Evolutionary conservation across 441 rosid genomes (phyloP), one percentile per base, ranked within the genome.

Genomic region (Biscutella auriculata): DNA sequence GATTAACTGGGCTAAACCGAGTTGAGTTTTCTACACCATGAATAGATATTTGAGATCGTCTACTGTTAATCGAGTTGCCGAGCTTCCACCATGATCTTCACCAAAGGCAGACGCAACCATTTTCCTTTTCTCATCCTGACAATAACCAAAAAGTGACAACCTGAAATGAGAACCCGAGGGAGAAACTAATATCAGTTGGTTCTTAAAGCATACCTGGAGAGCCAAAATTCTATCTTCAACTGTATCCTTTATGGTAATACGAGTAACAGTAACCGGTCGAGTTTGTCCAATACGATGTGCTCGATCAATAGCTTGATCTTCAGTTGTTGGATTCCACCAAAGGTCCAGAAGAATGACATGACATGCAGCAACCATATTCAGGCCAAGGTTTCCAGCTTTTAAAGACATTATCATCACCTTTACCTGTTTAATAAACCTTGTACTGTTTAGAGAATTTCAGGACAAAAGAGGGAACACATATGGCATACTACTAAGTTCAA

Each of bases 261-360:
- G 84, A 46, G 95, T 83, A 14, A 92, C 95, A 52, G 83, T 88
- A 43, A 92, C 95, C 11, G 95, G 83, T 59, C 88, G 89, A 36
- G 92, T 86, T 80, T 92, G 98, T 61, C 97, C 95, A 71, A 92
- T 92, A 73, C 98, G 84, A 77, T 88, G 98, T 40, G 98, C 95
- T 64, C 97, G 81, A 65, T 92, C 97, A 56, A 88, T 62, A 62
- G 97, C 97, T 76, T 92, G 95, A 76, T 92, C 97, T 82, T 92
- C 98, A 3, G 97, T 88, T 34, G 94, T 77, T 51, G 98, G 98
- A 72, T 92, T 92, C 98, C 97, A 92, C 98, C 97, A 92, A 33
- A 84, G 92, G 68, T 92, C 98, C 73, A 92, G 66, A 66, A 92
- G 87, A 68, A 92, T 82, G 57, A 92, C 98, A 74, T 87, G 92